phyloP scores from a whole-genome alignment of 345 rosid genomes.

The Populus tremula region DNA sequence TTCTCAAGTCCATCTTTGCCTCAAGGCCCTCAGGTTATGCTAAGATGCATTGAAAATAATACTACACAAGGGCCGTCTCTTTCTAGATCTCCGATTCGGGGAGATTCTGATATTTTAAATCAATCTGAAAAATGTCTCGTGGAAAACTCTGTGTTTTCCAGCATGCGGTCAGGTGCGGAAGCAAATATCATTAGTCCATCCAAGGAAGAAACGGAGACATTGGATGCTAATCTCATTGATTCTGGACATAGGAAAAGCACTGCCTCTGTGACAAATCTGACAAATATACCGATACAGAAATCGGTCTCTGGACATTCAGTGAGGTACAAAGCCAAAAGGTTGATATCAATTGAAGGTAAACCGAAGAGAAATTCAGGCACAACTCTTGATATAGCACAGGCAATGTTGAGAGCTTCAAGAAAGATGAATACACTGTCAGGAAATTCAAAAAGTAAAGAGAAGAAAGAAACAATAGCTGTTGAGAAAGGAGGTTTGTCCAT shows the following conservation, averaged over 20 bases:
- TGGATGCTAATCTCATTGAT: not conserved
- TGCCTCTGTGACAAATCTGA: not conserved
- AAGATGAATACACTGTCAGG: constrained; percentile 4
- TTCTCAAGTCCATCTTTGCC: not conserved
- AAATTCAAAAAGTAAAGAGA: constrained; percentile 8
- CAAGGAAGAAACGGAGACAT: not conserved
- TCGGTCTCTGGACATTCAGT: constrained; percentile 6
- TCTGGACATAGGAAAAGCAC: constrained; percentile 4
- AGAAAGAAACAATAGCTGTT: not conserved
- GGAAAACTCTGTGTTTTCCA: not conserved
- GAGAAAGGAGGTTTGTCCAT: constrained; percentile 9
- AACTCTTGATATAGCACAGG: not conserved
- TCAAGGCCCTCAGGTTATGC: not conserved
- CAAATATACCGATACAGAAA: not conserved
- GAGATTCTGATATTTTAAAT: not conserved
- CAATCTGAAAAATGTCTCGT: not conserved
- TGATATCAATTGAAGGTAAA: constrained; percentile 7
- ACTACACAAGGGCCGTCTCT: not conserved
- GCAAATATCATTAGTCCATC: constrained; percentile 8
- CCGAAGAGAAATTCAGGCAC: constrained; percentile 7
- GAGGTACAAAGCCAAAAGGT: constrained; percentile 12
- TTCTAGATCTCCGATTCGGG: not conserved
- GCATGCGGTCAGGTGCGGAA: not conserved
- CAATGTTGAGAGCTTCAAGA: constrained; percentile 8
- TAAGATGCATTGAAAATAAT: not conserved